Base-by-base conservation (phyloP, 2,329 filamentous ascomycete species). In the Curvularia sp. region DNA sequence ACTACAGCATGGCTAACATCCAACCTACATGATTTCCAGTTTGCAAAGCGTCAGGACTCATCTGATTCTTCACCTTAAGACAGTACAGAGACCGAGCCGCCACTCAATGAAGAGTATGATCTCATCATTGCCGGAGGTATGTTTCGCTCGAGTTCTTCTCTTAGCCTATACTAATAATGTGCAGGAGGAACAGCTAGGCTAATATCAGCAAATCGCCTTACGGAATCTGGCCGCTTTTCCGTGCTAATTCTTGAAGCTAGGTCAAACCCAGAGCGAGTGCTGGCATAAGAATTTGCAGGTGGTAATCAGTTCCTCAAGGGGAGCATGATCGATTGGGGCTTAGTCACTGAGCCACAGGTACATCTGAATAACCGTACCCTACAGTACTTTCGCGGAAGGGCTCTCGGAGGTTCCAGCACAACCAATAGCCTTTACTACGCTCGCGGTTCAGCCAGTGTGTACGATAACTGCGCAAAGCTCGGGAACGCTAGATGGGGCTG, bases 401-500 rank as follows among this genome's bases (percentile, higher is more conserved):
- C 57, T 3, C 60, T 78, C 1, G 76, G 77, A 34, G 77, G 77
- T 1, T 71, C 72, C 21, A 70, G 66, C 27, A 66, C 68, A 0
- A 71, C 71, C 8, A 78, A 79, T 61, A 71, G 73, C 21, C 65
- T 78, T 51, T 67, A 69, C 39, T 77, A 75, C 45, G 69, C 69
- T 25, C 66, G 77, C 12, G 77, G 70, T 12, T 69, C 67, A 25
- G 57, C 66, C 6, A 67, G 55, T 3, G 70, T 76, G 19, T 78
- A 77, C 48, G 81, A 88, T 68, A 78, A 78, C 1, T 88, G 86
- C 86, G 81, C 79, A 38, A 71, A 77, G n/a, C 70, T 87, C 8
- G 86, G 86, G 1, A 88, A 88, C 59, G 55, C 71, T 1, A 85
- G 84, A 1, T 89, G 86, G 86, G 78, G 80, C 1, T 71, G 67